Evolutionary conservation across 345 rosid genomes (phyloP), one percentile per base, ranked within the genome.

Genomic region (Aurinia saxatilis): DNA sequence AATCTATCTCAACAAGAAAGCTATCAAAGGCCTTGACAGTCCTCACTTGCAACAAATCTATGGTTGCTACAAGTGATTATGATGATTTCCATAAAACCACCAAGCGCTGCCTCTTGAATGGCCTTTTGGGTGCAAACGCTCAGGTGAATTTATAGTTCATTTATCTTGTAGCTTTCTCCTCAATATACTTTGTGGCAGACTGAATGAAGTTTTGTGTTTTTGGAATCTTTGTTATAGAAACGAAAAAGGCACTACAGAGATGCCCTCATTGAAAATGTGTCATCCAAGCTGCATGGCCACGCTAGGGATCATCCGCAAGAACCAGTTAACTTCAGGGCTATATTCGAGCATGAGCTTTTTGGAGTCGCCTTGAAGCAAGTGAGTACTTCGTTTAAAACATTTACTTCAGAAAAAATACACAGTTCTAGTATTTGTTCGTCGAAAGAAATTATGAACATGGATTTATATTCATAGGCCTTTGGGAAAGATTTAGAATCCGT

Each of bases 31-130:
- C 93, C 23, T 74, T 87, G 50, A 62, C 65, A 48, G 73, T 90
- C 27, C 96, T 93, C 27, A 85, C 90, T 23, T 57, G 72, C 45
- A 64, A 90, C 68, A 90, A 85, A 67, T 56, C 77, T 57, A 87
- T 87, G 95, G 99, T 90, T 57, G 96, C 99, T 18, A 85, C 69
- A 0, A 93, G 99, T 70, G 97, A 87, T 70, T 90, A 90, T 50
- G 60, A 67, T 60, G 91, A 87, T 40, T 93, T 90, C 45, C 97
- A 90, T 73, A 87, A 82, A 70, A 34, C 60, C 55, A 79, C 59
- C 6, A 90, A 93, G 75, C 80, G 86, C 4, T 73, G 65, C 36
- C 31, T 93, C 38, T 67, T 85, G 47, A 54, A 84, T 39, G 80
- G 71, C 38, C 75, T 88, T 25, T 73, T 87, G 61, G 90, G 91